These are phyloP conservation scores for Yarrowia keelungensis DNA, from an alignment of 805 yeast genomes.

Conservation along the genomic window DNA sequence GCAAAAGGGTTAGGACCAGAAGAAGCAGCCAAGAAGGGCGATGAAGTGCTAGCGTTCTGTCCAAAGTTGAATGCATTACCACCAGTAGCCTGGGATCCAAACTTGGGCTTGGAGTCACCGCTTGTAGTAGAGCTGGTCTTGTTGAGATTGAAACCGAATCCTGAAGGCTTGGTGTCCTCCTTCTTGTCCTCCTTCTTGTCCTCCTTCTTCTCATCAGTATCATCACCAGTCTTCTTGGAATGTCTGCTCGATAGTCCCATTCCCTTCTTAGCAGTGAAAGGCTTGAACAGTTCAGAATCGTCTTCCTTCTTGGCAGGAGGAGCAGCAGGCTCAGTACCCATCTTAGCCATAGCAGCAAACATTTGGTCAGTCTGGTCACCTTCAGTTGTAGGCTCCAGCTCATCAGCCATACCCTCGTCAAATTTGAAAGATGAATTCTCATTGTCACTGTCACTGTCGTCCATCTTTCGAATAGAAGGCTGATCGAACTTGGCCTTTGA, in stretches of 20 bases:
- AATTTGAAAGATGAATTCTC: conserved; percentile 23
- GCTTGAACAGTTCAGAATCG: conserved; percentile 6
- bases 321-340: neutral
- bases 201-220: conserved; percentile 13
- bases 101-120: neutral
- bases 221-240: conserved; percentile 25
- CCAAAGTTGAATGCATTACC: conserved; percentile 6
- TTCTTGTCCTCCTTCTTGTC: conserved; percentile 5
- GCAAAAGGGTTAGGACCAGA: conserved; percentile 15
- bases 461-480: neutral
- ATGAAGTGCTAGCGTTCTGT: neutral
- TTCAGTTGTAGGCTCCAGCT: conserved; percentile 31
- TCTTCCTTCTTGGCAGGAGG: neutral
- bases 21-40: neutral
- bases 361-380: conserved; percentile 11
- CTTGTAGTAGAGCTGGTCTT: neutral
- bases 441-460: conserved; percentile 25
- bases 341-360: neutral
- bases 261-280: conserved; percentile 24
- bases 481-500: neutral
- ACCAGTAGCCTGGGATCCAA: conserved; percentile 19
- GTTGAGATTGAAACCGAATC: neutral
- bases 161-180: conserved; percentile 3
- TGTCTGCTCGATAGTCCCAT: conserved; percentile 27
- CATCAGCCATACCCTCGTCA: conserved; percentile 29